Evolutionary conservation across 2,329 filamentous ascomycete species (phyloP).

Genomic region (Pseudogymnoascus sp.): DNA sequence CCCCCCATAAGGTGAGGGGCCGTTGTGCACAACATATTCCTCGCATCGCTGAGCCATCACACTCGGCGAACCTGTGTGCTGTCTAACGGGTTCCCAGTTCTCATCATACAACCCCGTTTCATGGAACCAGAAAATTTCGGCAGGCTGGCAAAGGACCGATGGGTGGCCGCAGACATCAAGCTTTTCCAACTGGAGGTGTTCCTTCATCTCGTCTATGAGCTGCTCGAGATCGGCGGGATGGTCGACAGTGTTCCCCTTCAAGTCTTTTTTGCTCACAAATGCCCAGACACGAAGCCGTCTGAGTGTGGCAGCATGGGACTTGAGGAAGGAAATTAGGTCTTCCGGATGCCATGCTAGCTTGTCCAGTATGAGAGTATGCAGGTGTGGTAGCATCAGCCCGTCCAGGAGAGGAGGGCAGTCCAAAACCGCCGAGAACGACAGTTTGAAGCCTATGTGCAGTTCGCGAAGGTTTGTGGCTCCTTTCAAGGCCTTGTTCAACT

Average conservation of each 20-base stretch:
- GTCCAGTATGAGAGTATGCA: background rate
- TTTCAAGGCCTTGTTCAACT: background rate
- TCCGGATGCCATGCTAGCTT: background rate
- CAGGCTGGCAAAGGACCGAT: background rate
- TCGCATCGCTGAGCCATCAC: background rate
- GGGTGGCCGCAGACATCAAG: background rate
- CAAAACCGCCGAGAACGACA: background rate
- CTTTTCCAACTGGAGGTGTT: background rate
- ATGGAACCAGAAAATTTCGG: slow-evolving; percentile 3
- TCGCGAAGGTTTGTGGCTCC: background rate
- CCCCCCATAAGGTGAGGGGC: background rate
- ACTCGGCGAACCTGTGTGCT: background rate
- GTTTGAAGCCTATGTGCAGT: background rate
- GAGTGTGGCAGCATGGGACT: background rate
- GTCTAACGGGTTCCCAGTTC: background rate
- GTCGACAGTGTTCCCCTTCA: background rate
- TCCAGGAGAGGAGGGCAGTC: background rate
- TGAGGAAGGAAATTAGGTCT: background rate
- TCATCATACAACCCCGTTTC: slow-evolving; percentile 1
- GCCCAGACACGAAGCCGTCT: background rate
- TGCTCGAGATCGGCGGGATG: background rate
- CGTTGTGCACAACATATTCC: background rate
- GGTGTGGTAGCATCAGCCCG: background rate
- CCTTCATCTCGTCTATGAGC: background rate
- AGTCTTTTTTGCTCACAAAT: background rate